These are phyloP conservation scores for Lentinus polychrous DNA, from an alignment of 1,284 basidiomycete species.

Conservation along the genomic window DNA sequence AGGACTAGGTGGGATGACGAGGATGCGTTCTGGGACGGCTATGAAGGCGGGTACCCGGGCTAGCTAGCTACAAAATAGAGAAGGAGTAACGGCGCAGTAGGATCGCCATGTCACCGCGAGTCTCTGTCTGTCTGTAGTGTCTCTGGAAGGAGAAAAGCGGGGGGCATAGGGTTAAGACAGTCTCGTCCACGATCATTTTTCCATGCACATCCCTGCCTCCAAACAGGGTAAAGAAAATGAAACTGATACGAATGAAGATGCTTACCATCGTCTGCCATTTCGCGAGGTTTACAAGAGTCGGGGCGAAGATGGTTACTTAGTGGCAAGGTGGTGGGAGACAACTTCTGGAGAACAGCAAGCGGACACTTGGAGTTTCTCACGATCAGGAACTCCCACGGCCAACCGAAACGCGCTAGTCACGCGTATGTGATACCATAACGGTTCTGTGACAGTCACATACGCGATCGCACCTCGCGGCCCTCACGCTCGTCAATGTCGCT, in stretches of 20 bases:
- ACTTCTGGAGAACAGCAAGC: too few relatives aligned
- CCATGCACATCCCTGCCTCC: slow-evolving; percentile 7
- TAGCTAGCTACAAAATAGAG: slow-evolving; percentile 47
- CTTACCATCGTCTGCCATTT: slow-evolving; percentile 7
- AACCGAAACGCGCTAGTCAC: too few relatives aligned
- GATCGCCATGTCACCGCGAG: slow-evolving; percentile 65
- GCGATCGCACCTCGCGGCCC: not conserved
- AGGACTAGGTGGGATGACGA: slow-evolving; percentile 10
- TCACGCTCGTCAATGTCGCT: not conserved
- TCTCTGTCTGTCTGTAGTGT: too few relatives aligned
- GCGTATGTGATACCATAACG: not conserved
- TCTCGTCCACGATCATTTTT: slow-evolving; percentile 1
- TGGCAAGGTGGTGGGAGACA: not conserved
- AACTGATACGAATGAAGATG: not conserved
- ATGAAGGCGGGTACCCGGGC: slow-evolving; percentile 21
- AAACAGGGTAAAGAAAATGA: slow-evolving; percentile 9
- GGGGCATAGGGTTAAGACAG: slow-evolving; percentile 8
- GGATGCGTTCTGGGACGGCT: slow-evolving; percentile 7
- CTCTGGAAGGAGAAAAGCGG: slow-evolving; percentile 12
- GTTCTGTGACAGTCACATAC: not conserved
- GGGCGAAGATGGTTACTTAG: too few relatives aligned
- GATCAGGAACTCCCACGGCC: not conserved
- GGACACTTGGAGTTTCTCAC: not conserved
- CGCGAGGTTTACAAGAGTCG: not conserved
- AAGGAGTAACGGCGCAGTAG: slow-evolving; percentile 41